phyloP scores from a whole-genome alignment of 352 stramenopile genomes.

The Phytophthora vignae region DNA sequence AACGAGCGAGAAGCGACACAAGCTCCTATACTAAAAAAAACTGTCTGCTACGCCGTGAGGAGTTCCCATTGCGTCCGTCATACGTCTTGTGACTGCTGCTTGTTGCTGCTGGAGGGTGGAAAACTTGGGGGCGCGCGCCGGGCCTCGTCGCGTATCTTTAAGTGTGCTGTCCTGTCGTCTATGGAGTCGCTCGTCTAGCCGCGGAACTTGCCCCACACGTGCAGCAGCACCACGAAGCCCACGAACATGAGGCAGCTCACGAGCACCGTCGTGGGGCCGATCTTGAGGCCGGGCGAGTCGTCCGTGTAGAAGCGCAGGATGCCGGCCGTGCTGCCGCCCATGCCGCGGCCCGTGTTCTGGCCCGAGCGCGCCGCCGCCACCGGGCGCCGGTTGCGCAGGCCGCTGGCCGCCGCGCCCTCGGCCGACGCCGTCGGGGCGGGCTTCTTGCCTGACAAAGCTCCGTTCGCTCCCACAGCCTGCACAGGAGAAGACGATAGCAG shows the following conservation, averaged over 20 bases:
- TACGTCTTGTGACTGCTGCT: no score
- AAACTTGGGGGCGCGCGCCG: no score
- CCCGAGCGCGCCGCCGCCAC: slow-evolving; percentile 47
- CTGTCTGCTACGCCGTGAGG: slow-evolving; percentile 23
- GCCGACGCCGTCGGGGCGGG: slow-evolving; percentile 64
- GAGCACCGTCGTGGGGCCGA: slow-evolving; percentile 96
- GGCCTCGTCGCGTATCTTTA: slow-evolving; percentile 18
- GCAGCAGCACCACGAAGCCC: slow-evolving; percentile 96
- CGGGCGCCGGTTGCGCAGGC: slow-evolving; percentile 77
- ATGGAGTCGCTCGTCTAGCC: slow-evolving; percentile 54
- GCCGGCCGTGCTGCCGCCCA: slow-evolving; percentile 88
- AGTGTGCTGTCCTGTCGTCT: slow-evolving; percentile 39
- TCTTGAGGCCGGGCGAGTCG: slow-evolving; percentile 96
- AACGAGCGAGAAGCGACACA: slow-evolving; percentile 9
- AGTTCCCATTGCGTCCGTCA: background rate
- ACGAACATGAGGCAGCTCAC: slow-evolving; percentile 96
- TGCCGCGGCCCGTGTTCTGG: slow-evolving; percentile 83
- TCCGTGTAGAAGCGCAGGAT: slow-evolving; percentile 98
- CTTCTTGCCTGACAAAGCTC: slow-evolving; percentile 66
- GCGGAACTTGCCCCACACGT: slow-evolving; percentile 98
- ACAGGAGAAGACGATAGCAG: background rate
- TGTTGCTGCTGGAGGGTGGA: no score
- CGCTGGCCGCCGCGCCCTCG: slow-evolving; percentile 74
- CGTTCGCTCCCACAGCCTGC: slow-evolving; percentile 48
- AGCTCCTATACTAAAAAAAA: slow-evolving; percentile 51